Evolutionary conservation across 192 early-diverging fungal species (phyloP).

Genomic region (Allomyces macrogynus): DNA sequence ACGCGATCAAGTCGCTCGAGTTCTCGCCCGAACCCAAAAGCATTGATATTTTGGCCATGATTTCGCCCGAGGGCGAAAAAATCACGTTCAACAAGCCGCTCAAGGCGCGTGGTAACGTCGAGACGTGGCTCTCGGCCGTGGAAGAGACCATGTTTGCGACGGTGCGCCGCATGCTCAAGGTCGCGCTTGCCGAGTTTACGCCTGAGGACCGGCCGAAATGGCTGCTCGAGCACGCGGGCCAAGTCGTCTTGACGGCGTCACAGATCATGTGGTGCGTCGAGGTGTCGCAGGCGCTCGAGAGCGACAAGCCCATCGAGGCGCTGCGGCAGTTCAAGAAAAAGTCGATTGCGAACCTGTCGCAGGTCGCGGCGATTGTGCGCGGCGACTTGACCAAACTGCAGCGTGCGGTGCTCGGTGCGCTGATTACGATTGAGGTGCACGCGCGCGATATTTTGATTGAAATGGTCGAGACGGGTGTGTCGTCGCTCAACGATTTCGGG

Average conservation of each 20-base stretch:
- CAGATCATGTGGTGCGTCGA: conserved; percentile 32
- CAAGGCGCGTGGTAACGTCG: conserved; percentile 44
- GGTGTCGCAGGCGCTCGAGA: conserved; percentile 26
- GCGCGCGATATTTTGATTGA: conserved; percentile 33
- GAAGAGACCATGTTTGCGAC: conserved; percentile 37
- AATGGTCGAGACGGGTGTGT: conserved; percentile 19
- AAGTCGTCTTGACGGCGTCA: conserved; percentile 32
- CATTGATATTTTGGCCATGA: conserved; percentile 35
- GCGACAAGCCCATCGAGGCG: conserved; percentile 15
- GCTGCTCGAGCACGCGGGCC: conserved; percentile 35
- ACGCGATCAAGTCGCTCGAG: conserved; percentile 36
- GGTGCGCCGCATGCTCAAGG: conserved; percentile 24
- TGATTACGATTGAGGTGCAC: conserved; percentile 42
- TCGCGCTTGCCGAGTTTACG: conserved; percentile 29
- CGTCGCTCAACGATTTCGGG: conserved; percentile 28
- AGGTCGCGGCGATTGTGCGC: conserved; percentile 30
- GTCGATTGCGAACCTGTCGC: conserved; percentile 19
- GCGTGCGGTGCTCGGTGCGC: conserved; percentile 29
- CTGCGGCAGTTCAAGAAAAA: conserved; percentile 19
- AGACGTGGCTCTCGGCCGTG: conserved; percentile 36
- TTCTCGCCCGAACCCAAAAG: conserved; percentile 32
- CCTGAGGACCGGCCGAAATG: conserved; percentile 23
- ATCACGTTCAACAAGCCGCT: conserved; percentile 33
- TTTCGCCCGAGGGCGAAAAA: conserved; percentile 31
- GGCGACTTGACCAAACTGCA: conserved; percentile 37